Conservation (phyloP, 2,329 filamentous ascomycete species). For the Drechmeria coniospora region DNA sequence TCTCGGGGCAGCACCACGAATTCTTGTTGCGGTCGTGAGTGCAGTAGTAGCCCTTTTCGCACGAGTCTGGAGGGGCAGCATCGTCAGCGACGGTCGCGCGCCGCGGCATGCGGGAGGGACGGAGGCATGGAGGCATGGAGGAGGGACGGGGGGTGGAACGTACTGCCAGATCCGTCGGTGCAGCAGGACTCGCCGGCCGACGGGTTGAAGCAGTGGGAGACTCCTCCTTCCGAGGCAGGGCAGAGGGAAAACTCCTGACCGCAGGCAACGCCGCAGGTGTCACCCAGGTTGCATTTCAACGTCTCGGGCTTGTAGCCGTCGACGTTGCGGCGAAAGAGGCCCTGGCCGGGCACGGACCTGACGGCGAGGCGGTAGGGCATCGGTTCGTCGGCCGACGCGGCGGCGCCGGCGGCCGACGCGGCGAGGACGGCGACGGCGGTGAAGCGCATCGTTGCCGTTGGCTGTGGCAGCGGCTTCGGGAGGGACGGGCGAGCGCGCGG, state of each 20-base stretch:
- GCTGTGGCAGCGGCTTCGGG: too few relatives aligned
- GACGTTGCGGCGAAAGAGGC: conserved; percentile 27
- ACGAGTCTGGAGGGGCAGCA: conserved; percentile 31
- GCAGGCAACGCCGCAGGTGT: conserved; percentile 40
- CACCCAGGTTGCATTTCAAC: conserved; percentile 30
- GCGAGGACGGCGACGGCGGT: conserved; percentile 16
- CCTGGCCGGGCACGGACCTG: conserved; percentile 21
- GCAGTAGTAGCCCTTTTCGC: conserved; percentile 47
- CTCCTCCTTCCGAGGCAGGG: conserved; percentile 26
- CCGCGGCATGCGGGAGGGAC: neutral
- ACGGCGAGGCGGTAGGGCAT: conserved; percentile 22
- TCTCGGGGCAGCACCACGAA: conserved; percentile 47
- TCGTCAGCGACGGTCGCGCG: neutral
- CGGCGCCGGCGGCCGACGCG: conserved; percentile 18
- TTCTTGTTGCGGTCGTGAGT: conserved; percentile 31
- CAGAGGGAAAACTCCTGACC: conserved; percentile 34
- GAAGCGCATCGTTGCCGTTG: conserved; percentile 19
- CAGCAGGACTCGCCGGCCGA: conserved; percentile 39
- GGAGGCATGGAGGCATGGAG: neutral
- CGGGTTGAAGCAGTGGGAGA: conserved; percentile 44
- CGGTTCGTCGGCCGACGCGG: conserved; percentile 9
- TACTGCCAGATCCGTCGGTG: conserved; percentile 39
- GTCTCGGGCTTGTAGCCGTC: conserved; percentile 34
- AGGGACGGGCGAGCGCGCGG: too few relatives aligned
- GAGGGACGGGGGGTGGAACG: conserved; percentile 11